phyloP scores from a whole-genome alignment of 805 yeast genomes.

The Pichia sporocuriosa region DNA sequence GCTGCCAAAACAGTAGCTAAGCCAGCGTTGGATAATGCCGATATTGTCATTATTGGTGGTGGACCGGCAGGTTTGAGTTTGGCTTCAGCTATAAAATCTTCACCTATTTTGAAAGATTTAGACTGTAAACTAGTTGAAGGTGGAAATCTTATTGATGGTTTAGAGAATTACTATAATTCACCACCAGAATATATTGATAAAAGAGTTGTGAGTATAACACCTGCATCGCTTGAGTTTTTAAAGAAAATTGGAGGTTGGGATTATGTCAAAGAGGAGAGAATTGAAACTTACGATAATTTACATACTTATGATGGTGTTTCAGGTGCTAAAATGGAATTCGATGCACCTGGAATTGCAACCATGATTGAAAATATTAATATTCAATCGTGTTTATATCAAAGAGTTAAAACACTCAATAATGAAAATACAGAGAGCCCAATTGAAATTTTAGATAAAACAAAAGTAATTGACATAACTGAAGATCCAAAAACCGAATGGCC shows the following conservation, averaged over 20 bases:
- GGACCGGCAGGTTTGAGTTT: conserved; percentile 95
- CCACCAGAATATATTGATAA: conserved; percentile 59
- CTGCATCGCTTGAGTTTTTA: conserved; percentile 63
- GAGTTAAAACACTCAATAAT: conserved; percentile 39
- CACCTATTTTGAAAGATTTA: conserved; percentile 53
- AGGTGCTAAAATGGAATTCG: conserved; percentile 65
- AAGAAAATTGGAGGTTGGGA: conserved; percentile 72
- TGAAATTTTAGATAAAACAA: conserved; percentile 56
- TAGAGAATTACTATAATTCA: conserved; percentile 38
- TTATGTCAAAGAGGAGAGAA: conserved; percentile 58
- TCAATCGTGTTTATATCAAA: conserved; percentile 61
- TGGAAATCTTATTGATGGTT: conserved; percentile 41
- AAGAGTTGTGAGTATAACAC: conserved; percentile 81
- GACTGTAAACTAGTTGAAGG: conserved; percentile 72
- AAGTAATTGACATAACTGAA: conserved; percentile 50
- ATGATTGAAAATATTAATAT: conserved; percentile 88
- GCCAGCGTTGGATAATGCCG: conserved; percentile 31
- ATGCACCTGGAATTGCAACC: conserved; percentile 57
- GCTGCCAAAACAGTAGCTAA: conserved; percentile 11
- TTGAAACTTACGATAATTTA: conserved; percentile 74
- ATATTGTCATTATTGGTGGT: conserved; percentile 87
- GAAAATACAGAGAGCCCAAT: conserved; percentile 21
- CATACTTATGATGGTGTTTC: conserved; percentile 83
- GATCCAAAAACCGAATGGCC: conserved; percentile 62
- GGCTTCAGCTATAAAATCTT: conserved; percentile 70